Evolutionary conservation across 768 basidiomycete species (phyloP).

Genomic region (Punctularia strigosozonata): DNA sequence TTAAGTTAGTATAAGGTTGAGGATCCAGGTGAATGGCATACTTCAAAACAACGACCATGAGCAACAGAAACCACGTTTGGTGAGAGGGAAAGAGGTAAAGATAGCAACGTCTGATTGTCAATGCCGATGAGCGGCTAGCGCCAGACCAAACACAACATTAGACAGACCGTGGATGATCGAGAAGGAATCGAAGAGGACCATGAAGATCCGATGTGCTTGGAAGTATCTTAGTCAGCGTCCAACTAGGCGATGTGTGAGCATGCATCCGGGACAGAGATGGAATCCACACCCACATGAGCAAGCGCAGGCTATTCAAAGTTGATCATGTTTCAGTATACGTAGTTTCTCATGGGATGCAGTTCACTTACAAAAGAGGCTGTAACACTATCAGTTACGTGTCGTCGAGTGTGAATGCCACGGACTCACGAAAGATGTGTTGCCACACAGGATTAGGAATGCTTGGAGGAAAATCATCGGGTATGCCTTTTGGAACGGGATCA

Average conservation of each 20-base stretch:
- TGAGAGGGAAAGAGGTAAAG: constrained; percentile 86
- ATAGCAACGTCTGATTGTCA: constrained; percentile 81
- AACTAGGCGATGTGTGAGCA: constrained; percentile 34
- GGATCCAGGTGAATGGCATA: constrained; percentile 22
- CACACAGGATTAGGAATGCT: constrained; percentile 72
- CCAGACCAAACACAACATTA: too few relatives aligned
- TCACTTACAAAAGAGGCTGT: constrained; percentile 77
- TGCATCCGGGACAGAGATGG: background rate
- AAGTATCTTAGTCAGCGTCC: constrained; percentile 54
- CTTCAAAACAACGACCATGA: constrained; percentile 60
- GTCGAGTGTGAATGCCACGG: background rate
- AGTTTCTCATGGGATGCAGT: background rate
- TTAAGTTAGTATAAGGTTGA: background rate
- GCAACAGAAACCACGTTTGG: constrained; percentile 85
- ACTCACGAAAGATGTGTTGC: constrained; percentile 90
- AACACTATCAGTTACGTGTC: constrained; percentile 4
- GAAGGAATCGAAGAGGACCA: constrained; percentile 82
- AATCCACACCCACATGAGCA: constrained; percentile 55
- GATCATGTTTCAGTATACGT: background rate
- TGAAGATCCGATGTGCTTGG: constrained; percentile 45
- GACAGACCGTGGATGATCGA: constrained; percentile 96
- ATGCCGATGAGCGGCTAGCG: too few relatives aligned
- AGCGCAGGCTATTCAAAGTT: constrained; percentile 46
- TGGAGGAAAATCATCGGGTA: constrained; percentile 70
- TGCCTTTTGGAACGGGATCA: constrained; percentile 85